Evolutionary conservation across 148 eudicot genomes (phyloP).

Genomic region (Nepenthes mirabilis): DNA sequence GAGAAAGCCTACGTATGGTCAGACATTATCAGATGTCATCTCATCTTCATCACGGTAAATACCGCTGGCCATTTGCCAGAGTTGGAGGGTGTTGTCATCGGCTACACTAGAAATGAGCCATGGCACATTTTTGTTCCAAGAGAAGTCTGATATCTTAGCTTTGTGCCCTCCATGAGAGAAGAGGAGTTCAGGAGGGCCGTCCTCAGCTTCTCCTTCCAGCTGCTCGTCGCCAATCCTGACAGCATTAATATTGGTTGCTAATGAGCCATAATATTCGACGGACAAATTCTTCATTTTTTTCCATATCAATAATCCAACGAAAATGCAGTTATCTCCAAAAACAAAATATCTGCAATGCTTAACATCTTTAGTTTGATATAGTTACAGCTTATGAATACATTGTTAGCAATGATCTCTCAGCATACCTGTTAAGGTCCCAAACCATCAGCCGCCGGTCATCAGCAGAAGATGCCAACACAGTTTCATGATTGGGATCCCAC

Average conservation of each 20-base stretch:
- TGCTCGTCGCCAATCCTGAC: slow-evolving; percentile 95
- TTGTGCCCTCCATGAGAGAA: slow-evolving; percentile 98
- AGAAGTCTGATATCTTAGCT: slow-evolving; percentile 94
- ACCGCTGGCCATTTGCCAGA: slow-evolving; percentile 88
- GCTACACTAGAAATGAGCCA: slow-evolving; percentile 92
- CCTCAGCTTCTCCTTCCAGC: slow-evolving; percentile 91
- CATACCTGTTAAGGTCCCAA: slow-evolving; percentile 95
- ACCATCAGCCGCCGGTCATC: slow-evolving; percentile 96
- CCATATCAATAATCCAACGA: too few relatives aligned
- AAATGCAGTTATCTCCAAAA: too few relatives aligned
- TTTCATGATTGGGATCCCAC: slow-evolving; percentile 98
- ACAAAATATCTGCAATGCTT: too few relatives aligned
- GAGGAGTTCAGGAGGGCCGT: slow-evolving; percentile 90
- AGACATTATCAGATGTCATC: slow-evolving; percentile 9
- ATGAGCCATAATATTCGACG: background rate
- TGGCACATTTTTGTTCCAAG: slow-evolving; percentile 85
- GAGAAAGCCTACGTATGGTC: too few relatives aligned
- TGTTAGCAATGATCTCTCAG: background rate
- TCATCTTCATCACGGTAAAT: slow-evolving; percentile 63
- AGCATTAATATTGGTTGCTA: background rate
- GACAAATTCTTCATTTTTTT: background rate
- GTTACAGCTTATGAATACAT: background rate
- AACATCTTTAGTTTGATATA: too few relatives aligned
- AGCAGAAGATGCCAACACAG: slow-evolving; percentile 82
- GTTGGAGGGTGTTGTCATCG: slow-evolving; percentile 73